phyloP scores from a whole-genome alignment of 2,329 filamentous ascomycete genomes.

The Metarhizium anisopliae region DNA sequence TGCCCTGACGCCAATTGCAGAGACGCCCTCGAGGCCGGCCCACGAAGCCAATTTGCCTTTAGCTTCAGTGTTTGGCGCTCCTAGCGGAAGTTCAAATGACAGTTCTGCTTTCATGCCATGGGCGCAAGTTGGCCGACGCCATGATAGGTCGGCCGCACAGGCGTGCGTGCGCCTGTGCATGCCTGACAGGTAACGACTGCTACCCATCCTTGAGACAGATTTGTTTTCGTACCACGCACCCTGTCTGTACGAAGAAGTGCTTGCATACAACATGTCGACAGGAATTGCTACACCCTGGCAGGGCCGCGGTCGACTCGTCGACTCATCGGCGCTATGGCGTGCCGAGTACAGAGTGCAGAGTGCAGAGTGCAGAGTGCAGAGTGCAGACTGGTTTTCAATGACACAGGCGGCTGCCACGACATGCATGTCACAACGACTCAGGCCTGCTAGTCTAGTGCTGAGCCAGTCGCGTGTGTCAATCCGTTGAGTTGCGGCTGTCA shows the following conservation, averaged over 20 bases:
- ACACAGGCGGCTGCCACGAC: not conserved
- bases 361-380: no score
- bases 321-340: not conserved
- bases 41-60: not conserved
- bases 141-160: not conserved
- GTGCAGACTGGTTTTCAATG: not conserved
- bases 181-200: not conserved
- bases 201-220: not conserved
- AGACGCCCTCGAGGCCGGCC: not conserved
- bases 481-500: not conserved
- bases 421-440: not conserved
- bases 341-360: no score
- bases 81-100: not conserved
- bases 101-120: not conserved
- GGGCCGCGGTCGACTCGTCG: not conserved
- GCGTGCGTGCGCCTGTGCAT: not conserved
- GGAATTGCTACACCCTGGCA: not conserved
- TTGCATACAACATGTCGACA: not conserved
- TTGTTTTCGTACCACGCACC: not conserved
- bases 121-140: not conserved
- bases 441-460: not conserved
- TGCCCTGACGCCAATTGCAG: not conserved
- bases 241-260: not conserved
- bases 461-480: not conserved
- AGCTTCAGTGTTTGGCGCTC: not conserved